Base-by-base conservation (phyloP, 2,329 filamentous ascomycete species). In the Trichoderma semiorbis region DNA sequence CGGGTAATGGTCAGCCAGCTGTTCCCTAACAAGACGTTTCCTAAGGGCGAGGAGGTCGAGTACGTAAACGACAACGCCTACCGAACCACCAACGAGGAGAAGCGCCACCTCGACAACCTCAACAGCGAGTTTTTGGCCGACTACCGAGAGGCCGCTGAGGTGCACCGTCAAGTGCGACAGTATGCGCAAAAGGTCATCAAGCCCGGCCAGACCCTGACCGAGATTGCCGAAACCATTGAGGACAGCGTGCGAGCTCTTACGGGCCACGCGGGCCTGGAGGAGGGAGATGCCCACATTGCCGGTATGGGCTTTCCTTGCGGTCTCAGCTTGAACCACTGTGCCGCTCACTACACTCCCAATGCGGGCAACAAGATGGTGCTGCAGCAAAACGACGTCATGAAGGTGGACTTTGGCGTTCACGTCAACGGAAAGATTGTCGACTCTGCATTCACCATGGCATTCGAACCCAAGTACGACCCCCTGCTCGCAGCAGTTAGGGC, bases 231-330 rank as follows among this genome's bases (percentile, higher is more conserved):
- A 79, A 91, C 91, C n/a, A 97, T 97, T 76, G 94, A 97, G 81
- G 89, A 95, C 79, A 88, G 92, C 66, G 93, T 96, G 43, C 89
- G 93, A 74, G 89, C 91, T 36, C 82, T 97, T 74, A 91, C 91
- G 3, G 93, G 92, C 7, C 93, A 97, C 79, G 85, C 88, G 75
- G 94, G 93, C 8, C 82, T 96, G 57, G 87, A 91, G 73, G 91
- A 94, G 77, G 94, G 94, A 6, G 93, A 97, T 77, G 91, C 90
- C 69, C 83, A 95, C 74, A 89, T 90, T 77, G 93, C 90, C 36
- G 93, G 94, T 70, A 93, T 97, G 88, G 94, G 93, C 5, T 97
- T 97, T 83, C 94, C 94, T 6, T 94, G 91, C 26, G 94, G 94
- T 67, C 84, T 97, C 69, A 94, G 92, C 79, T 86, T 96, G 75